Evolutionary conservation across 2,329 filamentous ascomycete species (phyloP), one percentile per base, ranked within the genome.

Genomic region (Stemphylium vesicarium): DNA sequence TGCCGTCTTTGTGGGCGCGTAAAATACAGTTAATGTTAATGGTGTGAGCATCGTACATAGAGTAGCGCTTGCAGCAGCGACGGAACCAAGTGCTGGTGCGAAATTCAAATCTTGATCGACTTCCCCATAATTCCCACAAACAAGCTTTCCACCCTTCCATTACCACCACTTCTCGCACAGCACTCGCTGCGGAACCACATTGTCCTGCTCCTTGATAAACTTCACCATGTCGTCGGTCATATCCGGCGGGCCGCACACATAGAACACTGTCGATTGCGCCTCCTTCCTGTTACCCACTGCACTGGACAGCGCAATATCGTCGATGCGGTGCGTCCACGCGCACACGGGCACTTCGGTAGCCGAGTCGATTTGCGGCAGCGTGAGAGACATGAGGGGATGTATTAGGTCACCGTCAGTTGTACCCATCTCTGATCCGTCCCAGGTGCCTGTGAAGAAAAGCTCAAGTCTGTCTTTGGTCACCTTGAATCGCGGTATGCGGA

Each of bases 131-230:
- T 49, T 49, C 20, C 37, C 50, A 26, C 18, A n/a, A 36, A n/a
- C 18, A 9, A 18, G 13, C 29, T 11, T 20, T 26, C 12, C n/a
- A 31, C 26, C 39, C 18, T 41, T 33, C 39, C 36, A 38, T 62
- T 66, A 82, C 80, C 80, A 82, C 80, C 80, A 82, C 65, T 81
- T 82, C 67, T 82, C 80, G 59, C 78, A 81, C 5, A 81, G 58
- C 8, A 82, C 79, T 24, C 71, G 67, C 33, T 75, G 73, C 15
- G 66, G 56, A 18, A 60, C 58, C 60, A 82, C 75, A 8, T 77
- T 72, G 4, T 73, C 62, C 59, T 78, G 74, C 26, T 60, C 64
- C 38, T 66, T 63, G 51, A 81, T 51, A 44, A 74, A 75, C 5
- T 71, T 69, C 4, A 81, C 79, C 41, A 79, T 67, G 37, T 76